Conservation (phyloP, 2,329 filamentous ascomycete species). For the Ascochyta fabae region DNA sequence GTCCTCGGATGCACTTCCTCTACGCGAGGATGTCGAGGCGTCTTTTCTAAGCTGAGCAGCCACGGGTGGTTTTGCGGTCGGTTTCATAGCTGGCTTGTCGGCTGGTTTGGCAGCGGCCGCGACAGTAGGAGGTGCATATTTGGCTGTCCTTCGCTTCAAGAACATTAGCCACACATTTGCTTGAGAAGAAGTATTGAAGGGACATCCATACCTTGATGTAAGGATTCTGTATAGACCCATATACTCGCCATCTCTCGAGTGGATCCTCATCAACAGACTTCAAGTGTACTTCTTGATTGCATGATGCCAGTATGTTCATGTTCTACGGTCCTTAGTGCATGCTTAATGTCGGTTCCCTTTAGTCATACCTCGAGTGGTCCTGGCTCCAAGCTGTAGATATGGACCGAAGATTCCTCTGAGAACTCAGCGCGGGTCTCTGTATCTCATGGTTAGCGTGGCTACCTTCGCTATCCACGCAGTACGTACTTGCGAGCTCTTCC, state of each 20-base stretch:
- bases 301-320: conserved; percentile 73
- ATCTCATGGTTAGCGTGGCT: conserved; percentile 19
- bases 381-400: conserved; percentile 84
- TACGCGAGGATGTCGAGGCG: conserved; percentile 21
- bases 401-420: conserved; percentile 76
- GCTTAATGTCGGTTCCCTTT: conserved; percentile 42
- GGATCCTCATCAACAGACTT: conserved; percentile 66
- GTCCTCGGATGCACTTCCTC: conserved; percentile 40
- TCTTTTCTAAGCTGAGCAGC: conserved; percentile 30
- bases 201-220: conserved; percentile 61
- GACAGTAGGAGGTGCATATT: conserved; percentile 40
- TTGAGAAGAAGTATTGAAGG: neutral
- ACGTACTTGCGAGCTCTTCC: conserved; percentile 71
- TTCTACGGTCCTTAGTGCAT: conserved; percentile 55
- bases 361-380: conserved; percentile 67
- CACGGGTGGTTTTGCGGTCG: conserved; percentile 28
- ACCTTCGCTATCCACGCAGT: neutral
- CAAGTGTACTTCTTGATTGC: conserved; percentile 66
- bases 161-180: conserved; percentile 20
- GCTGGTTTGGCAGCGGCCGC: conserved; percentile 20
- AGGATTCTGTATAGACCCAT: conserved; percentile 77
- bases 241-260: conserved; percentile 64
- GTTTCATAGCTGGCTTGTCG: conserved; percentile 24
- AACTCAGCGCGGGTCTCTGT: conserved; percentile 72
- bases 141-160: conserved; percentile 54